These are phyloP conservation scores for Parathielavia appendiculata DNA, from an alignment of 495 filamentous ascomycete genomes.

Conservation along the genomic window DNA sequence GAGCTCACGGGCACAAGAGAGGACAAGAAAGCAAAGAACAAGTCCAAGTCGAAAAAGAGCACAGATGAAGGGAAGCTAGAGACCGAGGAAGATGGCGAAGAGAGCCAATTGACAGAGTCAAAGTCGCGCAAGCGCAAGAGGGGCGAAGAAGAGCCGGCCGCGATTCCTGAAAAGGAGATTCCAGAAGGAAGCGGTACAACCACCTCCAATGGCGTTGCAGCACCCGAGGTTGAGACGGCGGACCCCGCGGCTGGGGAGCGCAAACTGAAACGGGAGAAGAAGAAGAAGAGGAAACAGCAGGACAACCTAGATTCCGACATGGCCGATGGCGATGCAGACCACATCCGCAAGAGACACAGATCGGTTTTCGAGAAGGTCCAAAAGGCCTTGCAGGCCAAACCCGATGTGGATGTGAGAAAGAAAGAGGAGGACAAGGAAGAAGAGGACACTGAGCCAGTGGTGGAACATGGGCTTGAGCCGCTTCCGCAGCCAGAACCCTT, in stretches of 20 bases:
- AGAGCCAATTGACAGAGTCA: neutral
- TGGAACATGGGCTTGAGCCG: slow-evolving; percentile 63
- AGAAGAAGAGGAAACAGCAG: slow-evolving; percentile 33
- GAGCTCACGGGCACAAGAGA: slow-evolving; percentile 7
- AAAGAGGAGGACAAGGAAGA: slow-evolving; percentile 25
- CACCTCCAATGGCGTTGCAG: neutral
- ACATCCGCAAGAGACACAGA: slow-evolving; percentile 37
- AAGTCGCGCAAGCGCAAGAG: slow-evolving; percentile 15
- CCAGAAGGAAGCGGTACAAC: slow-evolving; percentile 3
- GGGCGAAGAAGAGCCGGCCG: neutral
- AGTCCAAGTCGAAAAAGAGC: slow-evolving; percentile 27
- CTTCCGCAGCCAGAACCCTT: slow-evolving; percentile 69
- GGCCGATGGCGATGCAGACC: slow-evolving; percentile 19
- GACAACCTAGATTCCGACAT: slow-evolving; percentile 12
- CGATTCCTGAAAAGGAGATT: neutral
- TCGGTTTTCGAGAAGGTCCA: slow-evolving; percentile 45
- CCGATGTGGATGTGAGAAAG: slow-evolving; percentile 25
- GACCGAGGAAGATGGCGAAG: neutral
- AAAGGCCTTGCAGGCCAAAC: slow-evolving; percentile 37
- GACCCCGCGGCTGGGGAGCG: neutral
- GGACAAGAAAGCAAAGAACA: slow-evolving; percentile 21
- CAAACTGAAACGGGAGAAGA: slow-evolving; percentile 30
- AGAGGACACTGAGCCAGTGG: slow-evolving; percentile 34
- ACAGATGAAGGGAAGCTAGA: slow-evolving; percentile 15
- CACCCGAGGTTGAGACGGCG: neutral